phyloP scores from a whole-genome alignment of 2,329 filamentous ascomycete genomes.

The Emericellopsis atlantica region DNA sequence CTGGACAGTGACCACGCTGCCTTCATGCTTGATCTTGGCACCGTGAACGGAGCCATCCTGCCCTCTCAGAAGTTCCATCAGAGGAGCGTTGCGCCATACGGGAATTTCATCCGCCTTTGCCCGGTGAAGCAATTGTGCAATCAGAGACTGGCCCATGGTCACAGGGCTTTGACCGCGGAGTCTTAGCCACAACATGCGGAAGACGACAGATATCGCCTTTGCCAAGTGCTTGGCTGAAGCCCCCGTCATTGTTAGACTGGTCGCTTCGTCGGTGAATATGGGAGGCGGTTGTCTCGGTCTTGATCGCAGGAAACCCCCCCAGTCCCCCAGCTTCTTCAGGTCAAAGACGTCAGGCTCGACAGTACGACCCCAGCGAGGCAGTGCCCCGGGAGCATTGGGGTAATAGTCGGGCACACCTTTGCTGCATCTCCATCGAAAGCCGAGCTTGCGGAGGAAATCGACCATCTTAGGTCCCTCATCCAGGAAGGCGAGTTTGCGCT shows the following conservation, averaged over 20 bases:
- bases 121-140: conserved; percentile 10
- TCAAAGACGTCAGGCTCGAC: conserved; percentile 15
- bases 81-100: conserved; percentile 6
- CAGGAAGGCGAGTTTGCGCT: conserved; percentile 14
- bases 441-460: conserved; percentile 12
- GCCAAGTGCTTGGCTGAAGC: neutral
- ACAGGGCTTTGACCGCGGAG: conserved; percentile 5
- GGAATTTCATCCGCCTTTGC: conserved; percentile 3
- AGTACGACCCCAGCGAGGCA: conserved; percentile 7
- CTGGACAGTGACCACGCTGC: conserved; percentile 8
- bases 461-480: conserved; percentile 17
- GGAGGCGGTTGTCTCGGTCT: neutral
- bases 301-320: conserved; percentile 5
- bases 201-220: conserved; percentile 1
- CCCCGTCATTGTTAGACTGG: conserved; percentile 4
- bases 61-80: conserved; percentile 6
- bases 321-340: conserved; percentile 11
- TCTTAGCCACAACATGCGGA: conserved; percentile 2
- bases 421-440: conserved; percentile 12
- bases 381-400: conserved; percentile 9
- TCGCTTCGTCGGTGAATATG: conserved; percentile 5
- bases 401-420: conserved; percentile 18
- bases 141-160: conserved; percentile 11
- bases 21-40: conserved; percentile 11
- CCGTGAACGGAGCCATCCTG: conserved; percentile 8